Conservation (phyloP, 495 filamentous ascomycete species). For the Patellaria atrata region DNA sequence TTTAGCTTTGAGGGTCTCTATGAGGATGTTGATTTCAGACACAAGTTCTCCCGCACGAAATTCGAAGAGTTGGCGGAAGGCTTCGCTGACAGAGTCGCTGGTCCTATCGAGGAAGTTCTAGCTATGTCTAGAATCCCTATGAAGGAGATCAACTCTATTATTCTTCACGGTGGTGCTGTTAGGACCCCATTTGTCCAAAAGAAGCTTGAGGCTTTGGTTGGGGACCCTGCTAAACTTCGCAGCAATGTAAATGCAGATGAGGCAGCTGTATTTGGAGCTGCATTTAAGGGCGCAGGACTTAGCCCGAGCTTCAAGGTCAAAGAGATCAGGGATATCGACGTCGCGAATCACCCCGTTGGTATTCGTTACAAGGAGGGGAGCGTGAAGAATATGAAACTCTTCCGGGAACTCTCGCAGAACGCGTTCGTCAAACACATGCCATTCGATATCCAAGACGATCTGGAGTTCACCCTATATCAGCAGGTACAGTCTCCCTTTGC, state of each 20-base stretch:
- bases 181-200: slow-evolving; percentile 92
- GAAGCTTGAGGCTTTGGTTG: slow-evolving; percentile 62
- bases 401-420: slow-evolving; percentile 60
- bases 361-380: slow-evolving; percentile 56
- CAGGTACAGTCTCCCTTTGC: slow-evolving; percentile 37
- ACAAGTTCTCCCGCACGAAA: slow-evolving; percentile 66
- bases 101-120: slow-evolving; percentile 60
- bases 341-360: slow-evolving; percentile 52
- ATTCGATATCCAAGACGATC: slow-evolving; percentile 73
- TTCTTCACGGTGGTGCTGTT: slow-evolving; percentile 81
- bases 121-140: slow-evolving; percentile 55
- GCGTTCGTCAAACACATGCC: slow-evolving; percentile 77
- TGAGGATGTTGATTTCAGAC: slow-evolving; percentile 83
- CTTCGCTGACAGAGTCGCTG: slow-evolving; percentile 51
- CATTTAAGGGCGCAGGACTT: slow-evolving; percentile 81
- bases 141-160: slow-evolving; percentile 71
- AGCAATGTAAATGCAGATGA: slow-evolving; percentile 96
- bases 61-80: slow-evolving; percentile 71
- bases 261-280: slow-evolving; percentile 90
- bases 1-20: slow-evolving; percentile 77
- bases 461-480: slow-evolving; percentile 69
- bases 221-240: slow-evolving; percentile 61
- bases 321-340: slow-evolving; percentile 73
- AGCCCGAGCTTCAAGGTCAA: slow-evolving; percentile 94
- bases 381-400: too few relatives aligned